A percentile compares a stretch with the other conserved stretches of the same genome.
Evolutionary conservation across 805 yeast genomes (phyloP).

Genomic region (Metschnikowia lachancei): DNA sequence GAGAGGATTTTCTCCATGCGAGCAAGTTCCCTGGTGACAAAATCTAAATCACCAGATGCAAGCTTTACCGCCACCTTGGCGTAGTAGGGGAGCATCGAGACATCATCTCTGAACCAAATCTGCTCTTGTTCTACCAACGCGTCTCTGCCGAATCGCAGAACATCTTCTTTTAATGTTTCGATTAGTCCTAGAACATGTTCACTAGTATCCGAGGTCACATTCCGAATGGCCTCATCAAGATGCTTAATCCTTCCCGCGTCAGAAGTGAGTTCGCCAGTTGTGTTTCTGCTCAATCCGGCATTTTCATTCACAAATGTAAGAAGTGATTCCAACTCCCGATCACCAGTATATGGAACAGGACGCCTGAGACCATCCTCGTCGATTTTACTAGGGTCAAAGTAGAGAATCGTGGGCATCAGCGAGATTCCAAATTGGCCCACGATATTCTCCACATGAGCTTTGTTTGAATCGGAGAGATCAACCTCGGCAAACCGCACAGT

Average conservation of each 20-base stretch:
- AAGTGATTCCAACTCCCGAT: slow-evolving; percentile 21
- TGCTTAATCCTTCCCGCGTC: slow-evolving; percentile 32
- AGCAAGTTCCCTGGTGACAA: slow-evolving; percentile 26
- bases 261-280: slow-evolving; percentile 31
- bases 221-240: slow-evolving; percentile 19
- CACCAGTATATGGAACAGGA: slow-evolving; percentile 30
- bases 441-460: slow-evolving; percentile 16
- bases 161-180: slow-evolving; percentile 15
- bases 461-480: slow-evolving; percentile 13
- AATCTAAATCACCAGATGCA: slow-evolving; percentile 43
- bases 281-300: slow-evolving; percentile 28
- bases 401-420: slow-evolving; percentile 55
- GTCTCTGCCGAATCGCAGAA: slow-evolving; percentile 11
- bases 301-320: slow-evolving; percentile 29
- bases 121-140: slow-evolving; percentile 14
- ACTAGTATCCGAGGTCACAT: slow-evolving; percentile 2
- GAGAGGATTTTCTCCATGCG: slow-evolving; percentile 46
- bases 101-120: slow-evolving; percentile 20
- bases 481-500: slow-evolving; percentile 42
- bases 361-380: slow-evolving; percentile 25
- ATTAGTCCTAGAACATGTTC: slow-evolving; percentile 8
- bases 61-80: slow-evolving; percentile 45
- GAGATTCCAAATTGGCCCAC: slow-evolving; percentile 36
- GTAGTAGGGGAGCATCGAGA: slow-evolving; percentile 43
- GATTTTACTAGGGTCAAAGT: slow-evolving; percentile 33